A percentile compares a stretch with the other conserved stretches of the same genome.
Evolutionary conservation across 495 filamentous ascomycete genomes (phyloP).

Genomic region (Neurospora sp.): DNA sequence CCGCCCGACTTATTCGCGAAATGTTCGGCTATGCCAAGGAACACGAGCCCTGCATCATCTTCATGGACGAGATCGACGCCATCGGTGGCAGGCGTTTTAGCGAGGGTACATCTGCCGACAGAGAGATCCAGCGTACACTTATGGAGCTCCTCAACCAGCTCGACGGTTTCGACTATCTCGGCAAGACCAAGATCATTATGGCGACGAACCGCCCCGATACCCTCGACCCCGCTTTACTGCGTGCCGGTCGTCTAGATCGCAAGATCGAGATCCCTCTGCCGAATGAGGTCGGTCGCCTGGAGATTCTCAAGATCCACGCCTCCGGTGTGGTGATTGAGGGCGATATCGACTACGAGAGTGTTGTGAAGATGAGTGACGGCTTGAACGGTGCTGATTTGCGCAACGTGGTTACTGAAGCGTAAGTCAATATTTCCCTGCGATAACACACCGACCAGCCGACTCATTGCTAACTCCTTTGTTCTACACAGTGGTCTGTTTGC

Average conservation of each 20-base stretch:
- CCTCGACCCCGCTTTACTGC: slow-evolving; percentile 85
- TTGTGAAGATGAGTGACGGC: slow-evolving; percentile 99
- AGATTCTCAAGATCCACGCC: slow-evolving; percentile 98
- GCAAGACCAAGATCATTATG: slow-evolving; percentile 99
- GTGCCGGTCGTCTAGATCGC: slow-evolving; percentile 88
- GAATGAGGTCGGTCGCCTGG: slow-evolving; percentile 95
- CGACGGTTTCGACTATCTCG: slow-evolving; percentile 97
- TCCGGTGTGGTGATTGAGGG: slow-evolving; percentile 78
- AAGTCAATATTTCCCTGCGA: slow-evolving; percentile 29
- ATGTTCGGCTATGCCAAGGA: slow-evolving; percentile 99
- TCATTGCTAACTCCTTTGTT: slow-evolving; percentile 14
- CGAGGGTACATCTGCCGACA: slow-evolving; percentile 96
- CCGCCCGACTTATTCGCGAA: slow-evolving; percentile 91
- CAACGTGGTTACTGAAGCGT: slow-evolving; percentile 99
- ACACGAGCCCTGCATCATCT: slow-evolving; percentile 99
- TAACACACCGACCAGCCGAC: neutral
- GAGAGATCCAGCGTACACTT: slow-evolving; percentile 96
- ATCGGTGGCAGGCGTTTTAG: slow-evolving; percentile 96
- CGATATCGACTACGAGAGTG: slow-evolving; percentile 97
- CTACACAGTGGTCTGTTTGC: slow-evolving; percentile 72
- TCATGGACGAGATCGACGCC: slow-evolving; percentile 99
- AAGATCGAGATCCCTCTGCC: slow-evolving; percentile 99
- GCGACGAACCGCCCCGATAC: slow-evolving; percentile 98
- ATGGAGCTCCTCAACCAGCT: slow-evolving; percentile 99
- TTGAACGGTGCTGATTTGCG: slow-evolving; percentile 95